A percentile compares a stretch with the other conserved stretches of the same genome.
Evolutionary conservation across 768 basidiomycete genomes (phyloP).

Genomic region (Leccinum incarnatum): DNA sequence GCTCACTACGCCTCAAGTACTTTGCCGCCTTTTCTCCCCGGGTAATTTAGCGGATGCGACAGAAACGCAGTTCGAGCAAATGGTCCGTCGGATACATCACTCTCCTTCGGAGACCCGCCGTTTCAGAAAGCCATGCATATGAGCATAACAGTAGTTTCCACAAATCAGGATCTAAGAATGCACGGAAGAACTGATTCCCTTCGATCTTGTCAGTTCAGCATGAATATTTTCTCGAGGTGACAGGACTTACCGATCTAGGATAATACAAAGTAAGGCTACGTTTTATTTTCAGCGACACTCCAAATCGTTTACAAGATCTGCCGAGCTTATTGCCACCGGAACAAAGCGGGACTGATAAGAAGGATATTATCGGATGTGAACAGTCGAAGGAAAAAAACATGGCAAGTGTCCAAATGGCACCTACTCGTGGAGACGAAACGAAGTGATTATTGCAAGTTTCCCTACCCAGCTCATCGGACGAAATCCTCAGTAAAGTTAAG

Average conservation of each 20-base stretch:
- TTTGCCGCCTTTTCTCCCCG: background rate
- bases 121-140: background rate
- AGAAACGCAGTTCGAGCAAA: background rate
- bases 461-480: background rate
- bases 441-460: slow-evolving; percentile 7
- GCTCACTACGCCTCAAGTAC: background rate
- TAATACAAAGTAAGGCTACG: background rate
- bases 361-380: slow-evolving; percentile 1
- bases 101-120: background rate
- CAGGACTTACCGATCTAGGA: background rate
- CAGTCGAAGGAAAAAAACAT: background rate
- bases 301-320: slow-evolving; percentile 6
- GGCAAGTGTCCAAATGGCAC: background rate
- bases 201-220: background rate
- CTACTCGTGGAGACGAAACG: background rate
- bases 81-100: slow-evolving; percentile 2
- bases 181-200: background rate
- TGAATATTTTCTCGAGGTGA: background rate
- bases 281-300: slow-evolving; percentile 1
- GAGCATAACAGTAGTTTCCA: background rate
- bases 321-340: slow-evolving; percentile 21
- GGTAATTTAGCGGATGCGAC: background rate
- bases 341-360: slow-evolving; percentile 6
- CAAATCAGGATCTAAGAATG: background rate
- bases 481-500: slow-evolving; percentile 14